phyloP scores from a whole-genome alignment of 164 flowering plant species.

The Kalanchoe fedtschenkoi region DNA sequence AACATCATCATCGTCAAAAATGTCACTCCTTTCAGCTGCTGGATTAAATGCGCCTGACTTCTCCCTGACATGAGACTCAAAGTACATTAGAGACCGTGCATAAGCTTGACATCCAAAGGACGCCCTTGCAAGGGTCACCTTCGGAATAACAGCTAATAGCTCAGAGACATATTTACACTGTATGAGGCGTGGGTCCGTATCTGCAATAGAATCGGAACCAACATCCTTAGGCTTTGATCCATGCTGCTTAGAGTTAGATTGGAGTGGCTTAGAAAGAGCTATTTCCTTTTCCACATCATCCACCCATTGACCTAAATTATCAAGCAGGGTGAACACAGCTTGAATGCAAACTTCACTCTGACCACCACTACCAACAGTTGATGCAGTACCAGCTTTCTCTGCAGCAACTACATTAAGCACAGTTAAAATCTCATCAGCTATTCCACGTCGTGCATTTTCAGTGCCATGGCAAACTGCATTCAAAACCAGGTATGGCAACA shows the following conservation, averaged over 20 bases:
- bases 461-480: slow-evolving; percentile 89
- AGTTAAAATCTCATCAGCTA: slow-evolving; percentile 79
- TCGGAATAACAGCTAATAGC: slow-evolving; percentile 78
- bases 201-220: slow-evolving; percentile 14
- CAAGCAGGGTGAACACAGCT: slow-evolving; percentile 91
- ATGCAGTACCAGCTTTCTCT: slow-evolving; percentile 47
- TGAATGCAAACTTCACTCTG: slow-evolving; percentile 97
- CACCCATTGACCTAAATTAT: slow-evolving; percentile 98
- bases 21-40: slow-evolving; percentile 81
- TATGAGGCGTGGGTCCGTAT: slow-evolving; percentile 40
- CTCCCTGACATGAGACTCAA: slow-evolving; percentile 73
- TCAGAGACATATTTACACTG: slow-evolving; percentile 81
- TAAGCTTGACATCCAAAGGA: slow-evolving; percentile 90
- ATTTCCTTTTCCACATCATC: slow-evolving; percentile 84
- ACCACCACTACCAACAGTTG: slow-evolving; percentile 49
- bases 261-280: slow-evolving; percentile 71
- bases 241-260: slow-evolving; percentile 39
- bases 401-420: slow-evolving; percentile 89
- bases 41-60: slow-evolving; percentile 95
- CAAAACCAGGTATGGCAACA: slow-evolving; percentile 86
- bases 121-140: slow-evolving; percentile 79
- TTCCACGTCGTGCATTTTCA: slow-evolving; percentile 71
- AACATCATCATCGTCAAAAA: slow-evolving; percentile 83
- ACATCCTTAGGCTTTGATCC: slow-evolving; percentile 34
- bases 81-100: slow-evolving; percentile 93